Evolutionary conservation across 345 rosid genomes (phyloP).

Genomic region (Boechera stricta): DNA sequence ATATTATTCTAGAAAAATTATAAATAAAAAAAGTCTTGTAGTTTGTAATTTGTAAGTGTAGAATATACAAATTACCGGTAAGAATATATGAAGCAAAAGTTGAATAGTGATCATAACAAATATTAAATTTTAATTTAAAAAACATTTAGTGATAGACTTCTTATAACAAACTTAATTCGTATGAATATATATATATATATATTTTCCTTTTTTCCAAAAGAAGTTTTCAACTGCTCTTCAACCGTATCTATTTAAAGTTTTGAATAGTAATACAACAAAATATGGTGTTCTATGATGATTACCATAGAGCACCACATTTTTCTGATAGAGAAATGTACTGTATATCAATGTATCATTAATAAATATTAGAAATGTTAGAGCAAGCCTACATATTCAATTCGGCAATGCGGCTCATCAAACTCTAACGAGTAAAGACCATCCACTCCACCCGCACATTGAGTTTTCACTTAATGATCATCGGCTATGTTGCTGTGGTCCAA

Average conservation of each 20-base stretch:
- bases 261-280: too few relatives aligned
- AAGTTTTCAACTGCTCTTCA: neutral
- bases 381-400: conserved; percentile 1
- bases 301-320: neutral
- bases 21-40: too few relatives aligned
- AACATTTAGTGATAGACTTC: neutral
- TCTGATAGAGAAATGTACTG: neutral
- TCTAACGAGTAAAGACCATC: conserved; percentile 1
- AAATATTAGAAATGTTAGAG: neutral
- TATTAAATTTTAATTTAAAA: neutral
- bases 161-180: neutral
- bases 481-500: conserved; percentile 22
- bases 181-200: neutral
- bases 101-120: neutral
- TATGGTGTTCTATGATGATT: too few relatives aligned
- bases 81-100: neutral
- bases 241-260: neutral
- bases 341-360: neutral
- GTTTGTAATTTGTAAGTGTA: neutral
- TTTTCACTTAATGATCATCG: conserved; percentile 3
- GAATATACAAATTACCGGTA: neutral
- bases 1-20: too few relatives aligned
- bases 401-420: conserved; percentile 16
- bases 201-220: neutral
- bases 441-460: conserved; percentile 12